Evolutionary conservation across 2,329 filamentous ascomycete species (phyloP).

Genomic region (Plectosphaerella sp.): DNA sequence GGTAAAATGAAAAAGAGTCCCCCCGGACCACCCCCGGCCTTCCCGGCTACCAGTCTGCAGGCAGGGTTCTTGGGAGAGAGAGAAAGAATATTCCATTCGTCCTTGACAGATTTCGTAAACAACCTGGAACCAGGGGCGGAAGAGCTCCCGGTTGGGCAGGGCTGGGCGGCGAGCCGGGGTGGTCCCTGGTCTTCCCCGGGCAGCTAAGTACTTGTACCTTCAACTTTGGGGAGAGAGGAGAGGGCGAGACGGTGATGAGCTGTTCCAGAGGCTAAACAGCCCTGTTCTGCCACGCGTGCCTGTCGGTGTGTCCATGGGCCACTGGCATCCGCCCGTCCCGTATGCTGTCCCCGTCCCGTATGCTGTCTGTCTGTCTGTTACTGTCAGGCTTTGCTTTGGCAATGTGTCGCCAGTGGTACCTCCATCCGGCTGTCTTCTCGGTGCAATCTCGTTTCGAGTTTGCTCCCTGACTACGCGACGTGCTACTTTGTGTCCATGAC

Average conservation of each 20-base stretch:
- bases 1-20: no score
- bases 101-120: conserved; percentile 2
- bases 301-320: neutral
- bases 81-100: conserved; percentile 3
- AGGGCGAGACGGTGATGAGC: neutral
- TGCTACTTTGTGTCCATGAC: no score
- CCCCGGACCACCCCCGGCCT: neutral
- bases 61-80: neutral
- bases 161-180: neutral
- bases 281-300: neutral
- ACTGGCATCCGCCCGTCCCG: neutral
- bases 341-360: no score
- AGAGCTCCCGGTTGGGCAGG: conserved; percentile 1
- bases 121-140: neutral
- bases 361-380: neutral
- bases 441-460: neutral
- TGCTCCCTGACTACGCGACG: no score
- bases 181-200: no score
- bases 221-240: neutral
- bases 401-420: neutral
- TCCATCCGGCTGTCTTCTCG: neutral
- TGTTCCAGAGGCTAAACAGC: neutral
- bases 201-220: no score
- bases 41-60: neutral
- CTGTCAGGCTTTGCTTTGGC: neutral